Evolutionary conservation across 1,139 yeast species (phyloP).

Genomic region (Entelexis sorbosivorans): DNA sequence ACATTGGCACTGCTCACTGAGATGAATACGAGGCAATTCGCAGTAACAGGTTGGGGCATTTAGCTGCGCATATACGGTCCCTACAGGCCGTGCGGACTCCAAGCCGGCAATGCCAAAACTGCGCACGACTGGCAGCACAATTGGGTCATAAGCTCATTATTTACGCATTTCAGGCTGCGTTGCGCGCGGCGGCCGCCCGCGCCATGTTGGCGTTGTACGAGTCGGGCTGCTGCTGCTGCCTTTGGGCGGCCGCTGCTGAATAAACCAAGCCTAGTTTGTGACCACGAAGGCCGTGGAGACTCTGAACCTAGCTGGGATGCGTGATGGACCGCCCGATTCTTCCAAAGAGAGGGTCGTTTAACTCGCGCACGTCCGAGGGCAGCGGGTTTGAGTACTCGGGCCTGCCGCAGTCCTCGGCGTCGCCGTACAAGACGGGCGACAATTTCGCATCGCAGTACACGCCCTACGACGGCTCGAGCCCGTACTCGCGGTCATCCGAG

Average conservation of each 20-base stretch:
- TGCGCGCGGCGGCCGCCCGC: no score
- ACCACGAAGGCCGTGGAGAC: neutral
- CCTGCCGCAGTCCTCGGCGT: neutral
- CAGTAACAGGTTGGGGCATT: no score
- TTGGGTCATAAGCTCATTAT: no score
- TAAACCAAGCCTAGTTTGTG: neutral
- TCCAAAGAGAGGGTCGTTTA: constrained; percentile 2
- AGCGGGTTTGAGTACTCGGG: neutral
- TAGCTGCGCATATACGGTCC: no score
- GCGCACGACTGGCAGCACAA: no score
- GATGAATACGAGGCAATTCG: no score
- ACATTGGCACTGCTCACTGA: no score
- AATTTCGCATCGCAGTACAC: neutral
- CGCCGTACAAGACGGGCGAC: neutral
- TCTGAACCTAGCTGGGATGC: neutral
- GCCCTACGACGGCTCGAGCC: constrained; percentile 5
- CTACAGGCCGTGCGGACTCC: no score
- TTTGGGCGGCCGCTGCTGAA: neutral
- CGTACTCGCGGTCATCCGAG: constrained; percentile 5
- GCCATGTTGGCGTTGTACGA: no score
- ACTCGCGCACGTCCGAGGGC: neutral
- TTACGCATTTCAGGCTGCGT: no score
- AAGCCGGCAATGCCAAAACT: no score
- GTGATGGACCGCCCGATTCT: constrained; percentile 10
- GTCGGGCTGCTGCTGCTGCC: no score